Evolutionary conservation across 495 filamentous ascomycete species (phyloP), one percentile per base, ranked within the genome.

Genomic region (Aspergillus ostianus): DNA sequence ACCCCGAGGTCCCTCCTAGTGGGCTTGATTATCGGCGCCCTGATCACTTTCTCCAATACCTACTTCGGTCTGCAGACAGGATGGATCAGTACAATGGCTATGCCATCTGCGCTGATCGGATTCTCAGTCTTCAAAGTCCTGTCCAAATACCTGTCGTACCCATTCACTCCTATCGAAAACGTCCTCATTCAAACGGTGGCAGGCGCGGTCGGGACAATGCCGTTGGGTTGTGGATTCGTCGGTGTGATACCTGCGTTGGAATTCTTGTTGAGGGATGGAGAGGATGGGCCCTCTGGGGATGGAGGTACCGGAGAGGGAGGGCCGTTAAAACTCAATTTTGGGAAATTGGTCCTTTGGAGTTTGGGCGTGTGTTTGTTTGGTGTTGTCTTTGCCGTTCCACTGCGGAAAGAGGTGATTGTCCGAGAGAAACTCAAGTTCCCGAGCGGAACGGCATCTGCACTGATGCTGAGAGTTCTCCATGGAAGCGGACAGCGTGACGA

Each of bases 41-140:
- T 98, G 47, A 96, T 97, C 60, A 92, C 89, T 62, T 97, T 96
- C 74, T 93, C 90, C 26, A 98, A 98, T 73, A 96, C 90, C 80
- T 99, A 97, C 70, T 99, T 98, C 67, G 95, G 95, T 13, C 81
- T 99, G 26, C 95, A 99, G 72, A 97, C 93, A 4, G 95, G 95
- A 65, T 99, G 94, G 93, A 82, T 88, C 55, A 85, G 80, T 57
- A 84, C 87, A 4, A 92, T 92, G 89, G 81, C 87, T 15, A 98
- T 99, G 95, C 95, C 95, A 0, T 88, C 93, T 1, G 90, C 91
- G 10, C 74, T 99, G 58, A 90, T 99, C 58, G 95, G 95, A n/a
- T 98, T 97, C 67, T 94, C 92, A 7, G 87, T 96, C 65, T 99
- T 99, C 80, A 91, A 92, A 67, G 81, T 86, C 20, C 70, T 97